phyloP scores from a whole-genome alignment of 2,329 filamentous ascomycete species.

The Pseudohalonectria lignicola region DNA sequence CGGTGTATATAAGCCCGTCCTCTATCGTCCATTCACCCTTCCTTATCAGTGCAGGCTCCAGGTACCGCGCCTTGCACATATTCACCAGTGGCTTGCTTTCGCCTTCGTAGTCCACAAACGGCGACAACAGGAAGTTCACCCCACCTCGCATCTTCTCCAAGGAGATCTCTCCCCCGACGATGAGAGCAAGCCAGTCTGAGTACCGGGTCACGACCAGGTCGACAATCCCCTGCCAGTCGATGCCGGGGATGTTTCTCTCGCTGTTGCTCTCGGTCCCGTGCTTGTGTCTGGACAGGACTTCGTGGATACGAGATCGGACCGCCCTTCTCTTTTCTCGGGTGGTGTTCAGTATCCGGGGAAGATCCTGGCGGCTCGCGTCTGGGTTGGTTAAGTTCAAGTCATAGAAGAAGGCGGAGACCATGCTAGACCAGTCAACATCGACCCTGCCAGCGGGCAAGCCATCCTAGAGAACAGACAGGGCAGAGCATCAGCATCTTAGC shows the following conservation, averaged over 20 bases:
- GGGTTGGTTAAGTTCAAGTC: slow-evolving; percentile 36
- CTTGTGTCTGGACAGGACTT: slow-evolving; percentile 13
- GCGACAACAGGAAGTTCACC: slow-evolving; percentile 25
- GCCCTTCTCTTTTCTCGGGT: slow-evolving; percentile 10
- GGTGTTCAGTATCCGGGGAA: slow-evolving; percentile 12
- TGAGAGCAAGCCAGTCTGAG: slow-evolving; percentile 35
- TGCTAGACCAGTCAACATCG: slow-evolving; percentile 34
- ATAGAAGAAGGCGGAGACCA: slow-evolving; percentile 40
- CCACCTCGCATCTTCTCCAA: slow-evolving; percentile 19
- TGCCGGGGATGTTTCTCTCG: too few species aligned
- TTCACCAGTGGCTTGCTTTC: slow-evolving; percentile 21
- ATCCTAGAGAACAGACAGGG: slow-evolving; percentile 25
- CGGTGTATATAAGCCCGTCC: slow-evolving; percentile 32
- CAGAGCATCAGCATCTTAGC: too few species aligned
- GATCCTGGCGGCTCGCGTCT: slow-evolving; percentile 13
- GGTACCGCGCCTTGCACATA: slow-evolving; percentile 35
- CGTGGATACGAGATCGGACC: slow-evolving; percentile 18
- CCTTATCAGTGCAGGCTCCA: slow-evolving; percentile 16
- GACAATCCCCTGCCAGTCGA: slow-evolving; percentile 56
- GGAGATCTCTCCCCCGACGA: slow-evolving; percentile 19
- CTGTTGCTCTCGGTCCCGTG: slow-evolving; percentile 18
- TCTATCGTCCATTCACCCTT: slow-evolving; percentile 20
- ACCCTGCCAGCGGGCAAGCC: slow-evolving; percentile 30
- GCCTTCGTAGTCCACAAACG: slow-evolving; percentile 30
- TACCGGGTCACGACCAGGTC: slow-evolving; percentile 59